Base-by-base conservation (phyloP, 768 basidiomycete genomes). In the Tulasnella sp. region DNA sequence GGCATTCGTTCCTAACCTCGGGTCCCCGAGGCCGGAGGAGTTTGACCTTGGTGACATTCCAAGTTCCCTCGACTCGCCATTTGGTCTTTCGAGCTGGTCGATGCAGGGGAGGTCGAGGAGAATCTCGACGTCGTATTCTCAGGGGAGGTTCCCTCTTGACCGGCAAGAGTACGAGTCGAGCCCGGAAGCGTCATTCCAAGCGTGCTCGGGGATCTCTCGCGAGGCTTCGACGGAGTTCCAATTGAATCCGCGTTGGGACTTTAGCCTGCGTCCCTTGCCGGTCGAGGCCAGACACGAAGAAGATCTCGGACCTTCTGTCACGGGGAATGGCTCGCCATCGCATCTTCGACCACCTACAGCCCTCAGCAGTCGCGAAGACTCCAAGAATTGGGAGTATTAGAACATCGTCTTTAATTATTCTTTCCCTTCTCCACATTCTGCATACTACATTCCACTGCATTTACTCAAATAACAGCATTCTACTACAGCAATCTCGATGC, bases 341-440 rank as follows among this genome's bases (percentile, higher is more conserved):
- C 64, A 69, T 69, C 64, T 69, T 37, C 64, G 34, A 22, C 64
- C 64, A 31, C 64, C 64, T 37, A 31, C 64, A 37, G 64, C 16
- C 34, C 34, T 54, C 24, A 54, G 64, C 64, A 34, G 64, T 34
- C 64, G 64, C 64, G 64, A 69, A 11, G 64, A 69, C 28, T 69
- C 64, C 28, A 69, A 69, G 64, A 69, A 34, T 37, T 69, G 64
- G 64, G 64, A 69, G 64, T 69, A 69, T 14, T 69, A 69, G 18
- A 69, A 37, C 14, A 31, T 37, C 18, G 54, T 18, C 64, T 37
- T 28, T 28, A 37, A 18, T 69, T n/a, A 24, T 9, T 14, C n/a
- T n/a, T 5, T 1, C 54, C 7, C 24, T 54, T n/a, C n/a, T 24
- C 54, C 54, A 54, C 54, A 54, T n/a, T 11, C 54, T 34, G 64